A percentile compares a stretch with the other conserved stretches of the same genome.
These are phyloP conservation scores for Hippophae tibetana DNA, from an alignment of 306 rosid species.

Conservation along the genomic window DNA sequence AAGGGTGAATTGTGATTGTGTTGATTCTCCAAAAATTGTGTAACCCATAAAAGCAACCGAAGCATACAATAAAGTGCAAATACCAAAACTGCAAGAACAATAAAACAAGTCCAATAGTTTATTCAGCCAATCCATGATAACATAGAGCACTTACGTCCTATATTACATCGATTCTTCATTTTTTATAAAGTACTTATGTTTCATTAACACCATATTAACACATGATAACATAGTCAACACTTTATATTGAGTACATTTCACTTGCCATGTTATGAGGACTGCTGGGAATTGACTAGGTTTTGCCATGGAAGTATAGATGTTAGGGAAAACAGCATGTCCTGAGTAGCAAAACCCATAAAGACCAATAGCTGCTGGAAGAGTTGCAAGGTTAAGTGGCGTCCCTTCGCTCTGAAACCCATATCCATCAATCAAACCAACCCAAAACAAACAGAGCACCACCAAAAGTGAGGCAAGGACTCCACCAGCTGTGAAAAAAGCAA, in stretches of 20 bases:
- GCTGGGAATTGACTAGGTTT: slow-evolving; percentile 62
- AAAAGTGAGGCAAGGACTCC: slow-evolving; percentile 85
- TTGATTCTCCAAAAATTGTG: slow-evolving; percentile 85
- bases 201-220: no score
- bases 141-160: no score
- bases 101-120: not conserved
- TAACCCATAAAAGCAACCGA: slow-evolving; percentile 89
- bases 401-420: slow-evolving; percentile 62
- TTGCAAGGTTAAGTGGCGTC: slow-evolving; percentile 57
- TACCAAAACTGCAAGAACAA: slow-evolving; percentile 34
- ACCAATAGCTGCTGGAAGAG: slow-evolving; percentile 88
- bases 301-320: slow-evolving; percentile 86
- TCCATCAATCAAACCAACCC: slow-evolving; percentile 62
- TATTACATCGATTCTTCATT: no score
- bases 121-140: not conserved
- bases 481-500: slow-evolving; percentile 43
- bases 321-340: slow-evolving; percentile 95
- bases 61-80: slow-evolving; percentile 68
- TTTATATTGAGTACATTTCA: slow-evolving; percentile 1
- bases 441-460: slow-evolving; percentile 69
- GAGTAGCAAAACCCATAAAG: slow-evolving; percentile 97
- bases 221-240: not conserved
- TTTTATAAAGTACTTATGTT: no score
- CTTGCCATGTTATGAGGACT: slow-evolving; percentile 69
- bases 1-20: slow-evolving; percentile 79